Base-by-base conservation (phyloP, 2,329 filamentous ascomycete genomes). In the Lachnellula occidentalis region DNA sequence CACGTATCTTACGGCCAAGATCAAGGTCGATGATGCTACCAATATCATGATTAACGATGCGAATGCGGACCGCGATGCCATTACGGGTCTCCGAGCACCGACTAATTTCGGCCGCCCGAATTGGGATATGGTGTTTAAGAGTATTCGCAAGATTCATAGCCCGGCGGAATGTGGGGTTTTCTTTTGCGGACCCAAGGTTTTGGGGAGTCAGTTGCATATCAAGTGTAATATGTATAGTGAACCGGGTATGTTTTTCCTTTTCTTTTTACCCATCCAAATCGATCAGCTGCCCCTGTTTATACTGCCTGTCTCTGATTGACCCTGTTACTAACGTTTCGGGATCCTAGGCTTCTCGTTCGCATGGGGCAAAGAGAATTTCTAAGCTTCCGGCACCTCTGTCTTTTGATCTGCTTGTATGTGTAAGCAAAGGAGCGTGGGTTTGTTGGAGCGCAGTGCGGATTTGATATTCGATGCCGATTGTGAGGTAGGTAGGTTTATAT, bases 1-100 rank as follows among this genome's bases (percentile, higher is more conserved):
- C 72, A 91, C 88, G 1, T 95, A 94, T 70, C 79, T 95, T 54
- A 94, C 89, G 2, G 89, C 88, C 66, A 90, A 88, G 77, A 91
- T 92, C 74, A 90, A 91, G 76, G 81, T 83, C 24, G 88, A 92
- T 69, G 89, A 92, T 67, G 88, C 88, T 48, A 91, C 88, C 45
- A 92, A 94, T 74, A 92, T 94, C 74, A 92, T 92, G 88, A 91
- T 92, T 77, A 92, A 92, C 74, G 88, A 92, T 65, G 88, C 86
- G 69, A 89, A 91, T 67, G 86, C 87, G 61, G 87, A 92, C 69
- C 87, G 87, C 71, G 88, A 94, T 70, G 84, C 88, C 65, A 92
- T 94, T 69, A 94, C 89, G 0, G 89, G 90, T 52, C 79, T 94
- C 31, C 80, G 88, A 48, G 86, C 88, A 52, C 88, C 88, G 19